These are phyloP conservation scores for Anacardium occidentale DNA, from an alignment of 345 rosid genomes.

Conservation along the genomic window DNA sequence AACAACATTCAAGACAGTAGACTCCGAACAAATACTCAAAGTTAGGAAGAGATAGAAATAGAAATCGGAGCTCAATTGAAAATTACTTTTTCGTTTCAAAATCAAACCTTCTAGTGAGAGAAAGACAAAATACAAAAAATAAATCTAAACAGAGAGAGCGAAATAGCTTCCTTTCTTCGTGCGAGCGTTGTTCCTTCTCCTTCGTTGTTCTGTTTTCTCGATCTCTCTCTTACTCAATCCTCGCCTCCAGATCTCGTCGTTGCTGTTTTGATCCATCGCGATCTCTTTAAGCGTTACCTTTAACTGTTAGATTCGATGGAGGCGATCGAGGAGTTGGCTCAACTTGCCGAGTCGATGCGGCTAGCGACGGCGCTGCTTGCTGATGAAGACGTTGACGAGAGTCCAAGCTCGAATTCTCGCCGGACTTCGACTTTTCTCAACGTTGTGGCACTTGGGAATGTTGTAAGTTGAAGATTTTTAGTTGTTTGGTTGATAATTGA, in stretches of 20 bases:
- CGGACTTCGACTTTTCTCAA: conserved; percentile 74
- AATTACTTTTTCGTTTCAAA: background rate
- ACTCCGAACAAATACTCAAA: too few relatives aligned
- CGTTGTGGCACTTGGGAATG: conserved; percentile 89
- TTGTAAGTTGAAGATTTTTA: conserved; percentile 50
- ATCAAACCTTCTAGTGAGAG: conserved; percentile 6
- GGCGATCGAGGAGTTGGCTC: conserved; percentile 82
- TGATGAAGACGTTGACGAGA: conserved; percentile 89
- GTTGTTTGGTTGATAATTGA: background rate
- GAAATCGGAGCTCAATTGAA: background rate
- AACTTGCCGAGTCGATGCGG: conserved; percentile 81
- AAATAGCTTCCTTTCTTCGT: conserved; percentile 5
- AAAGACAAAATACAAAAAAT: background rate
- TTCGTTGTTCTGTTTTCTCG: too few relatives aligned
- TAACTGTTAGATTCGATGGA: conserved; percentile 43
- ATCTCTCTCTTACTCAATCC: too few relatives aligned
- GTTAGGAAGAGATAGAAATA: background rate
- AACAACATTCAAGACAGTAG: too few relatives aligned
- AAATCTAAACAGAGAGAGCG: too few relatives aligned
- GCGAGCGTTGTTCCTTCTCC: background rate
- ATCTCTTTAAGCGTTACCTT: background rate
- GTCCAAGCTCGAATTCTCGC: conserved; percentile 44
- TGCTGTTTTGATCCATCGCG: background rate
- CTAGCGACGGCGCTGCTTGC: conserved; percentile 79
- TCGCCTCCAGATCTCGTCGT: too few relatives aligned